Evolutionary conservation across 1,284 basidiomycete species (phyloP).

Genomic region (Spongispora temasekensis): DNA sequence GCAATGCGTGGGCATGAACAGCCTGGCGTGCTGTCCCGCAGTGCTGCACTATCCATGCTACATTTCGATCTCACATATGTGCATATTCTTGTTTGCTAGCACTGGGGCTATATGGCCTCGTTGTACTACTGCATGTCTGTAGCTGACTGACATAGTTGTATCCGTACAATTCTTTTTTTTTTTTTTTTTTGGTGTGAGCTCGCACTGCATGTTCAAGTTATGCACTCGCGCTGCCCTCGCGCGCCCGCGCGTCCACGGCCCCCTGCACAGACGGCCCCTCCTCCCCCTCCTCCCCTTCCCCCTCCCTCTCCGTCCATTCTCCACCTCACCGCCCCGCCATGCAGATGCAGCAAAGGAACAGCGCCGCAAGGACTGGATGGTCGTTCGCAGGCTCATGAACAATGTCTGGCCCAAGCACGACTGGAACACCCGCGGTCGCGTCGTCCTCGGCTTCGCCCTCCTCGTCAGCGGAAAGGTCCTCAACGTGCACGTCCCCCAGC

Average conservation of each 20-base stretch:
- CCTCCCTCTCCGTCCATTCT: slow-evolving; percentile 7
- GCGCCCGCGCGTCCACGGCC: background rate
- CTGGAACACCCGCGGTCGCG: slow-evolving; percentile 75
- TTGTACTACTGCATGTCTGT: slow-evolving; percentile 26
- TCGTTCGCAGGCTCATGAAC: slow-evolving; percentile 60
- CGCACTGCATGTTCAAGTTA: too few relatives aligned
- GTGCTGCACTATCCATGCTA: too few relatives aligned
- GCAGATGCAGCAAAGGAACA: slow-evolving; percentile 46
- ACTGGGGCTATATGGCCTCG: slow-evolving; percentile 17
- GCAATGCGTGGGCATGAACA: slow-evolving; percentile 34
- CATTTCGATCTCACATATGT: slow-evolving; percentile 11
- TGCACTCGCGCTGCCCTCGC: slow-evolving; percentile 16
- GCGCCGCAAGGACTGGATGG: slow-evolving; percentile 67
- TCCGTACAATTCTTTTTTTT: too few relatives aligned
- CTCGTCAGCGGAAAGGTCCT: slow-evolving; percentile 89
- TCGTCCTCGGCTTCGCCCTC: slow-evolving; percentile 81
- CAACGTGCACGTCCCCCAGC: slow-evolving; percentile 96
- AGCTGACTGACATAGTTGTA: slow-evolving; percentile 18
- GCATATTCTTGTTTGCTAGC: slow-evolving; percentile 1
- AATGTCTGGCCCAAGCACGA: slow-evolving; percentile 79
- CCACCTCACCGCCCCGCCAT: slow-evolving; percentile 18
- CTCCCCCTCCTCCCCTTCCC: slow-evolving; percentile 3
- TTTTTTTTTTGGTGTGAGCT: too few relatives aligned
- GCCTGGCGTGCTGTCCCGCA: background rate
- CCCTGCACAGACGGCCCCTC: slow-evolving; percentile 11